Base-by-base conservation (phyloP, 208 protist genomes). In the Crithidia fasciculata region DNA sequence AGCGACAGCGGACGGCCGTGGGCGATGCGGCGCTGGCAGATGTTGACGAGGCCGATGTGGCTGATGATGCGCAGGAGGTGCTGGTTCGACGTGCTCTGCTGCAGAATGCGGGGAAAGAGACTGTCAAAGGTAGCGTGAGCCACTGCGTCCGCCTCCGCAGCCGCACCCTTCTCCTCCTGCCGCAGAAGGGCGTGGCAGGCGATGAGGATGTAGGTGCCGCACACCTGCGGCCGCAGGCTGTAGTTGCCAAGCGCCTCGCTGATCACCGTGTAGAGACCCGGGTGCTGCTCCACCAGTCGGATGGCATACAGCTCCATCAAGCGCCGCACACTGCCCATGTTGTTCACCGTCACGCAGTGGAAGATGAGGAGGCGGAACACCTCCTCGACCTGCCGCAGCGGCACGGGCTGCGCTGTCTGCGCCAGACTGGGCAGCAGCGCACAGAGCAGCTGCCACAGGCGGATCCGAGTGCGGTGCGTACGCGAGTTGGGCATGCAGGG, bases 401-500 rank as follows among this genome's bases (percentile, higher is more conserved):
- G 68, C 60, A 68, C 62, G 28, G 62, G 37, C 63, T 53, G 40
- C 64, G n/a, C 39, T 53, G 12, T 8, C 72, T 49, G 54, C 67
- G 79, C 68, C 45, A 97, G 60, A 55, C 86, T 78, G 2, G 91
- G 91, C 54, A 92, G 69, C 61, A 97, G 59, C 28, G 87, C 78
- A 52, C 84, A 91, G 5, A 95, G 69, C n/a, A 96, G 81, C 74
- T 97, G 93, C 91, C 93, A 97, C 16, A 96, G 74, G 49, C 93
- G 89, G 65, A 97, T 81, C 64, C 93, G 91, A 41, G 73, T 84
- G 49, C 91, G 93, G 79, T 97, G 93, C 19, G 91, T 80, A 40
- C 80, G 82, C n/a, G 87, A 94, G 80, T 97, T 97, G 40, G 93
- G 93, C 91, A 95, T 96, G 76, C 93, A 97, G 19, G 93, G 90